These are phyloP conservation scores for Chytriomyces hyalinus DNA, from an alignment of 192 early-diverging fungal species.

Conservation along the genomic window DNA sequence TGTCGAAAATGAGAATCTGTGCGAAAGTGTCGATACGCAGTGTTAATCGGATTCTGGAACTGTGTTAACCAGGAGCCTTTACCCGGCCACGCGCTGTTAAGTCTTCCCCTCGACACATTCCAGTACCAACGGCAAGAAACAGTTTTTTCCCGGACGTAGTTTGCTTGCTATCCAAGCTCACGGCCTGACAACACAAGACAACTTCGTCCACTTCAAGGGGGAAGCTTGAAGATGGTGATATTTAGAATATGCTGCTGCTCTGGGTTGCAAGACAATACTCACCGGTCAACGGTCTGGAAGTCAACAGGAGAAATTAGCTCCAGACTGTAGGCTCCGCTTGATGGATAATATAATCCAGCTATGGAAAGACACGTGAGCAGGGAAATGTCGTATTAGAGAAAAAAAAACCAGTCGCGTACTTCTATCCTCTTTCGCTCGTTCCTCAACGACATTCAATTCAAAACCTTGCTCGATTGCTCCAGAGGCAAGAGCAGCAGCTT, in stretches of 20 bases:
- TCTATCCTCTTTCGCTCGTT: conserved; percentile 45
- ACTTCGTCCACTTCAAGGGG: conserved; percentile 84
- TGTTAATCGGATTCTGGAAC: neutral
- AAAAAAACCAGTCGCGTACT: conserved; percentile 37
- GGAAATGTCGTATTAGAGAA: neutral
- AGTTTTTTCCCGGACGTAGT: conserved; percentile 83
- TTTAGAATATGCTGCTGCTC: conserved; percentile 1
- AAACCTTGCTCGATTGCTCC: conserved; percentile 70
- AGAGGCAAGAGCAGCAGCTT: conserved; percentile 59
- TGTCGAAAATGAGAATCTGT: conserved; percentile 88
- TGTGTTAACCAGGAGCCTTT: conserved; percentile 2
- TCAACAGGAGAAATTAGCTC: conserved; percentile 92
- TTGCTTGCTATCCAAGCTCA: conserved; percentile 83
- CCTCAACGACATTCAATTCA: conserved; percentile 33
- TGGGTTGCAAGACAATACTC: conserved; percentile 32
- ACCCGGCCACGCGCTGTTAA: conserved; percentile 83
- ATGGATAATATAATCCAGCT: conserved; percentile 63
- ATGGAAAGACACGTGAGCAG: conserved; percentile 16
- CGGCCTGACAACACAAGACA: conserved; percentile 74
- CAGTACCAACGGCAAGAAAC: conserved; percentile 89
- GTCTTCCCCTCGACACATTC: conserved; percentile 88
- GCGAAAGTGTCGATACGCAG: neutral
- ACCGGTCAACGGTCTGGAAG: conserved; percentile 90
- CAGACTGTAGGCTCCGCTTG: conserved; percentile 63
- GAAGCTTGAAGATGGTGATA: conserved; percentile 37